Conservation (phyloP, 371 early-diverging fungal species). For the Rhizopus sp. region DNA sequence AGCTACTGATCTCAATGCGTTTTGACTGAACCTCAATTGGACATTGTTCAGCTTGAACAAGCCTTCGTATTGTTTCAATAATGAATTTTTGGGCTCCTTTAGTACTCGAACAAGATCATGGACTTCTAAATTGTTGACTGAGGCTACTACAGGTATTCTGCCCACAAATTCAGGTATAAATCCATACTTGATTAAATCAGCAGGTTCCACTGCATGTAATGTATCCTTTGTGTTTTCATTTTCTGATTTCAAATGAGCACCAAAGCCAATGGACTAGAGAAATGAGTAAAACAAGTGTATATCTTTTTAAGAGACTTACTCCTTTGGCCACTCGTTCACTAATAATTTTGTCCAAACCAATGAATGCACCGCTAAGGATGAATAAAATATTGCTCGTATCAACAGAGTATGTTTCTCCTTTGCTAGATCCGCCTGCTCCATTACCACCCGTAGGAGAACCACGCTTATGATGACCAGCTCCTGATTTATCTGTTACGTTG, state of each 20-base stretch:
- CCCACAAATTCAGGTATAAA: slow-evolving; percentile 93
- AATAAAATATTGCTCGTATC: slow-evolving; percentile 93
- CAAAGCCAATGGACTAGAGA: slow-evolving; percentile 66
- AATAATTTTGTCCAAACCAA: slow-evolving; percentile 85
- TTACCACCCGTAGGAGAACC: slow-evolving; percentile 19
- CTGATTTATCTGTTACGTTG: slow-evolving; percentile 83
- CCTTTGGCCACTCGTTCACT: slow-evolving; percentile 78
- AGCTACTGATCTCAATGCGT: slow-evolving; percentile 73
- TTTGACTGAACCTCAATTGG: slow-evolving; percentile 71
- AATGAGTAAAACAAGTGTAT: slow-evolving; percentile 33
- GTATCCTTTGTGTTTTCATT: slow-evolving; percentile 15
- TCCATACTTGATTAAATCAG: slow-evolving; percentile 85
- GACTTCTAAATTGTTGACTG: slow-evolving; percentile 69
- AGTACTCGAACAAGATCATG: slow-evolving; percentile 77
- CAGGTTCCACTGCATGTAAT: slow-evolving; percentile 23
- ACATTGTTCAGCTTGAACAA: slow-evolving; percentile 69
- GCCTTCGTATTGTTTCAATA: slow-evolving; percentile 82
- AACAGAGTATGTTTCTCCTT: slow-evolving; percentile 81
- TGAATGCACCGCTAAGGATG: slow-evolving; percentile 89
- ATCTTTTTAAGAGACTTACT: slow-evolving; percentile 33
- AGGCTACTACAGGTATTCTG: slow-evolving; percentile 85
- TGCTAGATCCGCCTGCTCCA: slow-evolving; percentile 32
- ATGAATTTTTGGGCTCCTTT: slow-evolving; percentile 83
- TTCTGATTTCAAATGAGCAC: slow-evolving; percentile 56
- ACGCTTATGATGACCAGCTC: slow-evolving; percentile 40